Evolutionary conservation across 23 red algal genomes (phyloP), one percentile per base, ranked within the genome.

Genomic region (Gracilaria domingensis): DNA sequence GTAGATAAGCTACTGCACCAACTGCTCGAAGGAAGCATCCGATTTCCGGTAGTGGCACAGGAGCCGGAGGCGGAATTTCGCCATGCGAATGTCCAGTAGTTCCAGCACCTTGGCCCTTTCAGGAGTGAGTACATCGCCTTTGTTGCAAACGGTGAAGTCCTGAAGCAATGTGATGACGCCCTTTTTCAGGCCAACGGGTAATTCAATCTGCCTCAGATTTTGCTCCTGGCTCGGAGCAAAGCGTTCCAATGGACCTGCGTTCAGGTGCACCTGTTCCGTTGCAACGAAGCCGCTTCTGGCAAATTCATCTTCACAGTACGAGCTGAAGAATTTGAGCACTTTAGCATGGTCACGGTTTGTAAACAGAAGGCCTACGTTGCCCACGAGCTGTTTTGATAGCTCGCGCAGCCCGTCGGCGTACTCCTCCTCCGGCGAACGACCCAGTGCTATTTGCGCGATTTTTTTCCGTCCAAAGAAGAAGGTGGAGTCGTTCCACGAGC

Each of bases 401-500:
- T 70, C 13, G 37, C 84, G 80, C 66, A 97, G 78, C 17, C 83
- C 88, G 4, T 97, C 88, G 66, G 75, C 50, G 53, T 90, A 91
- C 78, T 93, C 95, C 54, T 91, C 86, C 42, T 57, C 91, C 36
- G 75, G 64, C 28, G 57, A 51, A 3, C 85, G 65, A 30, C 95
- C 95, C 38, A 97, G 39, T n/a, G 90, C 95, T 2, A 93, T 64
- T 42, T 84, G 71, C 39, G 79, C 77, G 25, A 94, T 75, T 34
- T 81, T 85, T 34, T 97, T 97, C 25, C 92, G 87, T 20, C 95
- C 95, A 65, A 93, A 94, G 88, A 86, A 97, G 81, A 97, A 94
- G 40, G 80, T 78, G 32, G 80, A 88, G 44, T 95, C 88, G 57
- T 91, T 94, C 91, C 90, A 97, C 36, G 32, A 25, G 39, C 51